Percentiles rank a stretch among this genome's conserved stretches.
phyloP scores from a whole-genome alignment of 306 rosid species.

The Quercus dentata region DNA sequence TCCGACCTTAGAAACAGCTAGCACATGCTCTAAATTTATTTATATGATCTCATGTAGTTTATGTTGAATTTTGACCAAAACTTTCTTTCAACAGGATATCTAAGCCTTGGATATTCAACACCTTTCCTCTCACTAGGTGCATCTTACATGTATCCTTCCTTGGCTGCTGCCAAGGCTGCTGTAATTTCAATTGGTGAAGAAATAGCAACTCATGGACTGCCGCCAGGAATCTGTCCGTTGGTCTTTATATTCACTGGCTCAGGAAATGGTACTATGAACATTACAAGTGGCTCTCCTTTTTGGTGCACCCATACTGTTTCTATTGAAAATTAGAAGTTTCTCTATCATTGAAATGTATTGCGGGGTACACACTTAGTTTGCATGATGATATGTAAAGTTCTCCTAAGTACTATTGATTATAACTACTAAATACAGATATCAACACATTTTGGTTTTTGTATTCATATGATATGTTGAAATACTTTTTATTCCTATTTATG shows the following conservation, averaged over 20 bases:
- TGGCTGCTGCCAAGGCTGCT: constrained; percentile 96
- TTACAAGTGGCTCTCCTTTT: constrained; percentile 7
- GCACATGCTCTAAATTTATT: not conserved
- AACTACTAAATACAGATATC: not conserved
- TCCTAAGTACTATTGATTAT: not conserved
- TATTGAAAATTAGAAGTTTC: not conserved
- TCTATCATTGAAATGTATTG: not conserved
- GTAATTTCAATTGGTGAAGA: constrained; percentile 94
- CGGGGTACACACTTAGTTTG: not conserved
- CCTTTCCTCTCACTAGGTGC: constrained; percentile 90
- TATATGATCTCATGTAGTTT: not conserved
- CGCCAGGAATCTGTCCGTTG: constrained; percentile 82
- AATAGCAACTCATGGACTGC: constrained; percentile 77
- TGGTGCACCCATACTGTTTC: not conserved
- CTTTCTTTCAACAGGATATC: constrained; percentile 53
- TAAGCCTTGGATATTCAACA: constrained; percentile 93
- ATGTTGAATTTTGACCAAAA: constrained; percentile 9
- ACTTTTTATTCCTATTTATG: not conserved
- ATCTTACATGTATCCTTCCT: constrained; percentile 93
- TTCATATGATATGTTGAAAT: not conserved
- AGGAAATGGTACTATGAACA: constrained; percentile 44
- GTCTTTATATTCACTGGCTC: constrained; percentile 89
- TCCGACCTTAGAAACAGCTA: not conserved
- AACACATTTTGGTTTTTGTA: not conserved
- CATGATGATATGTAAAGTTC: not conserved